Percentiles rank a stretch among this genome's conserved stretches.
phyloP scores from a whole-genome alignment of 768 basidiomycete species.

The Boletus patriciae region DNA sequence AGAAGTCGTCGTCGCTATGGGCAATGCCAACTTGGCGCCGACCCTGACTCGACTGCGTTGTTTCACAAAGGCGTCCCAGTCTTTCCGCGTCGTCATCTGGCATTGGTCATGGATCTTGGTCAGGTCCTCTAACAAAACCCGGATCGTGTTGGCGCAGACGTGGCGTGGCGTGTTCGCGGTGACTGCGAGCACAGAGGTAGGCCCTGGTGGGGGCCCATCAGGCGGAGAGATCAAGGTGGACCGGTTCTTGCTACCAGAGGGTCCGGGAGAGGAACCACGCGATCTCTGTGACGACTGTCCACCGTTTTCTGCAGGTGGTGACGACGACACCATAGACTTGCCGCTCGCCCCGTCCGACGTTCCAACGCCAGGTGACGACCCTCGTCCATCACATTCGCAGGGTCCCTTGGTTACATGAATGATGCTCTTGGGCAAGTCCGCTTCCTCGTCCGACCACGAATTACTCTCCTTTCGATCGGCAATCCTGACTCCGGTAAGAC shows the following conservation, averaged over 20 bases:
- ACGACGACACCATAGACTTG: constrained; percentile 11
- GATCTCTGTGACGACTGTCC: constrained; percentile 32
- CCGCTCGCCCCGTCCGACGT: constrained; percentile 12
- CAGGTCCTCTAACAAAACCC: constrained; percentile 69
- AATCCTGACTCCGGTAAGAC: constrained; percentile 84
- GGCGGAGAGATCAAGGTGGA: constrained; percentile 39
- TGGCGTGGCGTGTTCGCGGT: constrained; percentile 67
- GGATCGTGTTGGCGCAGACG: constrained; percentile 72
- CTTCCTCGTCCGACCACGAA: constrained; percentile 70
- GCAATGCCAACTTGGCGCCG: constrained; percentile 22
- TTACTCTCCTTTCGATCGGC: constrained; percentile 80
- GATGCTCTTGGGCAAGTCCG: constrained; percentile 34
- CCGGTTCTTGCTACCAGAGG: constrained; percentile 48
- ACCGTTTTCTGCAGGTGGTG: constrained; percentile 20
- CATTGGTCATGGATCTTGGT: constrained; percentile 81
- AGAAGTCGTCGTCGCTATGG: constrained; percentile 20
- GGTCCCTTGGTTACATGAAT: constrained; percentile 41
- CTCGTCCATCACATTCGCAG: constrained; percentile 43
- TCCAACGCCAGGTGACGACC: background rate
- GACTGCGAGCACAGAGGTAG: constrained; percentile 58
- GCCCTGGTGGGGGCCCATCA: constrained; percentile 16
- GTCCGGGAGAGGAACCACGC: constrained; percentile 45
- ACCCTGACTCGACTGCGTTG: constrained; percentile 54
- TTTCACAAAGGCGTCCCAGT: constrained; percentile 88
- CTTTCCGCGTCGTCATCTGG: constrained; percentile 65